Evolutionary conservation across 192 early-diverging fungal species (phyloP).

Genomic region (Neocallimastix lanati): DNA sequence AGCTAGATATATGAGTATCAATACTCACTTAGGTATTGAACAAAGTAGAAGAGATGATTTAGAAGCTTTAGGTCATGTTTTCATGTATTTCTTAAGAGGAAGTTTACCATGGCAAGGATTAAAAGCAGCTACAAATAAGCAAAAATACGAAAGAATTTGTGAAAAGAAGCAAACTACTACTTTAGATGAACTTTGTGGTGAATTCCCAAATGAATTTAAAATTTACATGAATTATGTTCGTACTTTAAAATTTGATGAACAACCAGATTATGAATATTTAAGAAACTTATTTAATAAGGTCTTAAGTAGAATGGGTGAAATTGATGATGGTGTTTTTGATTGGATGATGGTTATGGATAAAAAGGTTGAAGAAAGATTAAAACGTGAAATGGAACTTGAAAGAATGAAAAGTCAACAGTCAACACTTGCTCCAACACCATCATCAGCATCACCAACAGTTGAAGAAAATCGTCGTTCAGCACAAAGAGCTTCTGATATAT

Average conservation of each 20-base stretch:
- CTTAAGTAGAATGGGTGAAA: conserved; percentile 41
- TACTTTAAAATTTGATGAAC: conserved; percentile 82
- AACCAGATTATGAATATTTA: conserved; percentile 88
- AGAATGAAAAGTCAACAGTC: too few species aligned
- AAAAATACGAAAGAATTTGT: conserved; percentile 98
- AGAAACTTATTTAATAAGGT: conserved; percentile 57
- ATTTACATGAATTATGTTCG: conserved; percentile 77
- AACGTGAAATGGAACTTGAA: too few species aligned
- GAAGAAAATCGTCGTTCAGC: too few species aligned
- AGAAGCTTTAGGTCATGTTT: conserved; percentile 92
- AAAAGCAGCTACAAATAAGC: conserved; percentile 92
- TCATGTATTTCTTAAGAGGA: conserved; percentile 92
- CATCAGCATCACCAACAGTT: too few species aligned
- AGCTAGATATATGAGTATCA: conserved; percentile 95
- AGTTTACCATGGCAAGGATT: conserved; percentile 93
- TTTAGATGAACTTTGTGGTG: conserved; percentile 74
- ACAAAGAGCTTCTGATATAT: too few species aligned
- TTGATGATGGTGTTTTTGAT: conserved; percentile 85
- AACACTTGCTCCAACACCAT: too few species aligned
- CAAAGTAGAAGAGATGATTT: conserved; percentile 94
- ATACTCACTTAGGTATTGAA: conserved; percentile 85
- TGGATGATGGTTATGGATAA: conserved; percentile 58
- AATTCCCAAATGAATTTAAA: conserved; percentile 83
- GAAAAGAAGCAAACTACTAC: conserved; percentile 86
- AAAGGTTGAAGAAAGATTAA: conserved; percentile 1